Base-by-base conservation (phyloP, 108 stramenopile genomes). In the Pseudonitzschia delicatissima region DNA sequence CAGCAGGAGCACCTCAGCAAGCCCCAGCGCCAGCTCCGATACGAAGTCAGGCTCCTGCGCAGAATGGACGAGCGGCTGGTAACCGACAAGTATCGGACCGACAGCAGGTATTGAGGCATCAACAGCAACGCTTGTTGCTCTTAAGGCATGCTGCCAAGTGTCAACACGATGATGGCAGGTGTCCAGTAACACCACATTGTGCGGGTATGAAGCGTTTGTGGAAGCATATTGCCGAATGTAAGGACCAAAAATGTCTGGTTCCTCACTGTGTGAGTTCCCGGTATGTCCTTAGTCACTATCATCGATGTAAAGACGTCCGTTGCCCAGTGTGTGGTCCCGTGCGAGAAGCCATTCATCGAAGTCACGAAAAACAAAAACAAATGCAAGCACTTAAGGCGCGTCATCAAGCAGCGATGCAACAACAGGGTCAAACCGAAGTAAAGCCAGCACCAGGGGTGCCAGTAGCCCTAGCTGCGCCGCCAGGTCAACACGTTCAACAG, bases 281-380 rank as follows among this genome's bases (percentile, higher is more conserved):
- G 9, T 98, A 98, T 71, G 97, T 99, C 37, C 74, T 99, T 52
- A 96, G 95, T 73, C 99, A 99, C 80, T 98, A 97, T 71, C 96
- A 96, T 80, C 86, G 96, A 7, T 99, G 99, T 71, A 98, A 98
- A 67, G 96, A 98, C 61, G 88, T 85, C 7, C 79, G 95, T n/a
- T 99, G 99, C 73, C 95, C 97, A 2, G 98, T 99, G 0, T 99
- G 99, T 76, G 96, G 94, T 6, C 99, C 99, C 18, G 98, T 99
- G 2, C 72, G 97, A 29, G 97, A 98, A 78, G 97, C 97, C 1
- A 99, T 99, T 55, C 94, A 97, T 75, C 86, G 94, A 29, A 91
- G 89, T 80, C 91, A 94, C 69, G 93, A 94, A 64, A 94, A 94
- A 68, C 90, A 91, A 74, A 94, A 94, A 77, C 93, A 94, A 62